Base-by-base conservation (phyloP, 352 stramenopile genomes). In the Pythium folliculosum region DNA sequence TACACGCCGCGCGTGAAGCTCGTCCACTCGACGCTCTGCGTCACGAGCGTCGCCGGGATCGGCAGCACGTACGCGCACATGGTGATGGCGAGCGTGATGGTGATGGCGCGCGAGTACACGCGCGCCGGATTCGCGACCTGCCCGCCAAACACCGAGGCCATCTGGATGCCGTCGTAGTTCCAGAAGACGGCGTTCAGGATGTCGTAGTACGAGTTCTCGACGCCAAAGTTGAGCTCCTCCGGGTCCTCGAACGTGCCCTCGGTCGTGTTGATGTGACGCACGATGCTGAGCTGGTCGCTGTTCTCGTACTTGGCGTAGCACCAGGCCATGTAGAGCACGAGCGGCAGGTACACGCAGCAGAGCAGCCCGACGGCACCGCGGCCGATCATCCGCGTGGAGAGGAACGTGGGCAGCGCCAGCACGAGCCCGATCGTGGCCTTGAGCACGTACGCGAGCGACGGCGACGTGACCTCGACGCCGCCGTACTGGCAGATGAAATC, bases 121-220 rank as follows among this genome's bases (percentile, higher is more conserved):
- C 71, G 76, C 9, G 72, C 80, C 1, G 90, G 89, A 72, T 91
- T 84, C 5, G 86, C 71, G 5, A 97, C 85, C 58, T 98, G 90
- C 14, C 77, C 90, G 22, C 88, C 89, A 72, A 97, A 97, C 2
- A 79, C 52, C 19, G 86, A 91, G 1, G 82, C 90, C 49, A 75
- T 81, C 63, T 97, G 86, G 69, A 95, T 96, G 37, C 84, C 89
- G 68, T 97, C 97, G 23, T 96, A 86, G 74, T 97, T 97, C 92
- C 92, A 98, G 72, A 97, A 98, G 19, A 98, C 70, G 50, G 95
- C 95, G 70, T 97, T 97, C 17, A 98, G 37, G 32, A 64, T 63
- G 32, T 52, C 37, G 38, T 57, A 63, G 37, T 55, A 62, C 59
- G 59, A 60, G 37, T 56, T 63, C 47, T 60, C 55, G 30, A 65